A percentile compares a stretch with the other conserved stretches of the same genome.
Conservation (phyloP, 257 asterid genomes). For the Solanum corneliomulleri region DNA sequence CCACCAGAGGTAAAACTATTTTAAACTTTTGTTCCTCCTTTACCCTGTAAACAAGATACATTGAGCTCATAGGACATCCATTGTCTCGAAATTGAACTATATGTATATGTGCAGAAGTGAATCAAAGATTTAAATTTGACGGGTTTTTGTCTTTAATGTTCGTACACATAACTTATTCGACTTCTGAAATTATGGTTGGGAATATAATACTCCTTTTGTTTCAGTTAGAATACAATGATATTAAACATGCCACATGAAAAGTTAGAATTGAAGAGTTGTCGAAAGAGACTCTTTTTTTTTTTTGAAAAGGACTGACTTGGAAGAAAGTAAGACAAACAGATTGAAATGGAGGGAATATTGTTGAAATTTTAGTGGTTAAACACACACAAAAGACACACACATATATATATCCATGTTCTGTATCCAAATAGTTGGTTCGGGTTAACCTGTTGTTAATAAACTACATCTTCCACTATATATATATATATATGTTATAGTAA, state of each 20-base stretch:
- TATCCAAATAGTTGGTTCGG: not conserved
- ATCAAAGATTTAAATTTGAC: not conserved
- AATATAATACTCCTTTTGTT: not conserved
- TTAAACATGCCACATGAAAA: not conserved
- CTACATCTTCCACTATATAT: not conserved
- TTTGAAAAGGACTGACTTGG: not conserved
- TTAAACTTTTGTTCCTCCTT: not conserved
- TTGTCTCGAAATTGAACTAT: not conserved
- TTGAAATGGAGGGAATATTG: not conserved
- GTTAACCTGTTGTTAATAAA: not conserved
- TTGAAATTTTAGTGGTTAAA: not conserved
- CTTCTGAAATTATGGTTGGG: not conserved
- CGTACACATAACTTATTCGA: not conserved
- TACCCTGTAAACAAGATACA: not conserved
- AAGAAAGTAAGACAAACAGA: not conserved
- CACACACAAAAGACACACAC: not conserved
- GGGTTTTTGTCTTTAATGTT: not conserved
- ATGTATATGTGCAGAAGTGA: not conserved
- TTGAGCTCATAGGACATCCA: not conserved
- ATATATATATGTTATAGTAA: not conserved
- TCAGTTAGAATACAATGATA: not conserved
- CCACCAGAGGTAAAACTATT: conserved; percentile 56
- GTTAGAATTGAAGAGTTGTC: not conserved
- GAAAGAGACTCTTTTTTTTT: not conserved
- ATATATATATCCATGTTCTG: not conserved